Base-by-base conservation (phyloP, 2,329 filamentous ascomycete genomes). In the Thelonectria rubi region DNA sequence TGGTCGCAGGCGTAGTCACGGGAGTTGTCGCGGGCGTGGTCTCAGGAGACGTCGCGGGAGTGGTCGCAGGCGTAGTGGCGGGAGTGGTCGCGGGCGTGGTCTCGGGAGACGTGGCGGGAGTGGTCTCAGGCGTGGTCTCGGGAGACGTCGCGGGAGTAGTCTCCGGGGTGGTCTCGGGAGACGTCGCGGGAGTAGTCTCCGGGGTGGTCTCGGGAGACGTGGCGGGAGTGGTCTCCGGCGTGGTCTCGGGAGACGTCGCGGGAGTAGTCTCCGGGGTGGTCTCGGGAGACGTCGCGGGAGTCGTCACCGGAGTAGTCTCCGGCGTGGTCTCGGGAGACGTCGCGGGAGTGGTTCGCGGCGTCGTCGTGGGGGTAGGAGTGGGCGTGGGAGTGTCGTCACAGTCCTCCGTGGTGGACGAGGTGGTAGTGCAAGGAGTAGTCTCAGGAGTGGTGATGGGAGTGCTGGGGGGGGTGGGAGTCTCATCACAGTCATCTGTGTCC, bases 1-100 rank as follows among this genome's bases (percentile, higher is more conserved):
- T n/a, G n/a, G n/a, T n/a, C n/a, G n/a, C n/a, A 30, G 6, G 10
- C 26, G 26, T 10, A 5, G 26, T 14, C 6, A 49, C 54, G 2
- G 7, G 45, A 34, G 1, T 52, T 56, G 17, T 59, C 58, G 10
- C 58, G n/a, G n/a, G n/a, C n/a, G n/a, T 64, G 24, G 58, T 54
- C 24, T 53, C 20, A 18, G 51, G 47, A 26, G 60, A 32, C 21
- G 59, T 37, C 17, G 53, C 62, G 24, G 63, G 65, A 34, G 7
- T 30, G n/a, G 59, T 52, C 30, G 14, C 30, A 11, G 55, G 64
- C 65, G 24, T 45, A 6, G 65, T 58, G 20, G 45, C 61, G 8
- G 68, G 58, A 26, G 58, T 50, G 34, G 55, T 30, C 42, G 45
- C 55, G 15, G 55, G 21, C 5, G 53, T 58, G 21, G 57, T 62